Percentiles rank a stretch among this genome's conserved stretches.
Evolutionary conservation across 164 flowering plant genomes (phyloP).

Genomic region (Buxus sempervirens): DNA sequence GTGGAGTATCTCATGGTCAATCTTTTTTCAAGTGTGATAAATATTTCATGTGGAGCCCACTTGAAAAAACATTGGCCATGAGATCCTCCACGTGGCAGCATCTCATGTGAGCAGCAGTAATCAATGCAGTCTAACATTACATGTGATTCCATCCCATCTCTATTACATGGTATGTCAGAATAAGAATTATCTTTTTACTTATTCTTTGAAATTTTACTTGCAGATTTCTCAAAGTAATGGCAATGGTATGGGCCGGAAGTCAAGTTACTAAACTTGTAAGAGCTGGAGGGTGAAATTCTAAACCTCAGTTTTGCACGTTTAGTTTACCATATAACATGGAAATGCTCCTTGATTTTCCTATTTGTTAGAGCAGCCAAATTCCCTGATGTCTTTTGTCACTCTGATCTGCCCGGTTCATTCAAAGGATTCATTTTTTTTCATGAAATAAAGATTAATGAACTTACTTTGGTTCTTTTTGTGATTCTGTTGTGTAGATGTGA

Average conservation of each 20-base stretch:
- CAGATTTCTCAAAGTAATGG: constrained; percentile 85
- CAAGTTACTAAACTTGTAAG: constrained; percentile 80
- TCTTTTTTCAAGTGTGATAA: too few species aligned
- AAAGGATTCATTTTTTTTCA: too few species aligned
- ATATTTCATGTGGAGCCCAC: too few species aligned
- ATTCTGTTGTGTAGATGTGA: too few species aligned
- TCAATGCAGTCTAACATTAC: too few species aligned
- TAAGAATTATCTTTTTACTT: background rate
- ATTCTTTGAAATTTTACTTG: constrained; percentile 8
- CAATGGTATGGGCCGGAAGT: constrained; percentile 95
- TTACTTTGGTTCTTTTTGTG: too few species aligned
- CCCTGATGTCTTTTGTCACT: background rate
- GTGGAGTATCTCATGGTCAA: too few species aligned
- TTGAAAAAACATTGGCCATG: too few species aligned
- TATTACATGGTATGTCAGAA: background rate
- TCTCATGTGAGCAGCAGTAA: background rate
- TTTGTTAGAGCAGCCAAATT: background rate
- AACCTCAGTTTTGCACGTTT: constrained; percentile 1
- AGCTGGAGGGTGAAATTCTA: constrained; percentile 67
- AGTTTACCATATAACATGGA: background rate
- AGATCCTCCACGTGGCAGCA: too few species aligned
- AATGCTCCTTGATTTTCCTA: background rate
- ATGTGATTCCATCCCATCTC: too few species aligned
- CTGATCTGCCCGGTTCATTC: background rate
- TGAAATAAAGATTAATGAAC: too few species aligned